These are phyloP conservation scores for Zalaria sp. DNA, from an alignment of 2,329 filamentous ascomycete genomes.

Conservation along the genomic window DNA sequence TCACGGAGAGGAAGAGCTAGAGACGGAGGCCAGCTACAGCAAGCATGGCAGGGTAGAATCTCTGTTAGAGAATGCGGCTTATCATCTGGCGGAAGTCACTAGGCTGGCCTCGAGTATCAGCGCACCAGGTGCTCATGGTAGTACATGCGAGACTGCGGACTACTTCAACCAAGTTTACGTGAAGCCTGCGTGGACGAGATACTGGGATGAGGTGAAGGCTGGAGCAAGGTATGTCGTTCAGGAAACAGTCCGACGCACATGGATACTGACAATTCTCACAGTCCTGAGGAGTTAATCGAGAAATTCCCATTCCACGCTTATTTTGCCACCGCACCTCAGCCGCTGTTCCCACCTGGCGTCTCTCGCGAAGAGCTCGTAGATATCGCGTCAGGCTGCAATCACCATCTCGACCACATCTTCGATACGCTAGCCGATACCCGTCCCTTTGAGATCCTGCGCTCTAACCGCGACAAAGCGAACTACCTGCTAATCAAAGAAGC, in stretches of 20 bases:
- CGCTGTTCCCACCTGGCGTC: constrained; percentile 57
- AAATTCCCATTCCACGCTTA: constrained; percentile 81
- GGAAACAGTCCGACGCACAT: too few relatives aligned
- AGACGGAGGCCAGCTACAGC: constrained; percentile 75
- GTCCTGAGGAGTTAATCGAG: constrained; percentile 43
- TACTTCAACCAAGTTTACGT: constrained; percentile 95
- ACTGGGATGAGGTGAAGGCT: constrained; percentile 49
- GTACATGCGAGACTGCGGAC: constrained; percentile 88
- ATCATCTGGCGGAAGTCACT: constrained; percentile 69
- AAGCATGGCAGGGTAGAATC: constrained; percentile 92
- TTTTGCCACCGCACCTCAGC: constrained; percentile 77
- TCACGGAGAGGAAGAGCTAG: constrained; percentile 88
- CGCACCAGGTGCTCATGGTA: constrained; percentile 87
- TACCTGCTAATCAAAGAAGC: constrained; percentile 92
- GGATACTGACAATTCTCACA: not conserved
- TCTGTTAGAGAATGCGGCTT: constrained; percentile 75
- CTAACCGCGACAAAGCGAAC: constrained; percentile 84
- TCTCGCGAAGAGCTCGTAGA: constrained; percentile 58
- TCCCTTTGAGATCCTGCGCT: constrained; percentile 85
- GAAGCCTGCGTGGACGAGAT: constrained; percentile 75
- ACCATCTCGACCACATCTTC: constrained; percentile 82
- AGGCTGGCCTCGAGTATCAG: constrained; percentile 72
- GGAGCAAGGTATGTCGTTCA: constrained; percentile 37
- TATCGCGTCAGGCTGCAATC: constrained; percentile 69
- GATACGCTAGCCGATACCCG: constrained; percentile 82